Percentiles rank a stretch among this genome's conserved stretches.
These are phyloP conservation scores for Euphorbia tirucalli DNA, from an alignment of 345 rosid species.

Conservation along the genomic window DNA sequence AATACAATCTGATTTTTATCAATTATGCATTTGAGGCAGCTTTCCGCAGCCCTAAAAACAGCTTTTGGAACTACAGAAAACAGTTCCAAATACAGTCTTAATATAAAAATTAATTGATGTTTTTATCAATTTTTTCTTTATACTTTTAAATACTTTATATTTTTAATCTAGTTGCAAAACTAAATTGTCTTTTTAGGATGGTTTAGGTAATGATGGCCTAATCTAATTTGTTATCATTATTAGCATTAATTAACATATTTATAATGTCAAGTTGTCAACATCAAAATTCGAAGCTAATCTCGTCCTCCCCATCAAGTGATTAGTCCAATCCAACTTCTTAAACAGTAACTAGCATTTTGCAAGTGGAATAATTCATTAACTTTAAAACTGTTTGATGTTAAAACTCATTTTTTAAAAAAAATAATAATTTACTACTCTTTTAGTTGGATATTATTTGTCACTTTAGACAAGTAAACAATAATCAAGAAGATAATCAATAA, in stretches of 20 bases:
- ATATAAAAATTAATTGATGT: no score
- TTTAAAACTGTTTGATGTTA: constrained; percentile 29
- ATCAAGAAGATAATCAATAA: no score
- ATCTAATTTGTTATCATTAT: constrained; percentile 11
- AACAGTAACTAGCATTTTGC: constrained; percentile 25
- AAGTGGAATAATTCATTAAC: constrained; percentile 27
- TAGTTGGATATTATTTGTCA: no score
- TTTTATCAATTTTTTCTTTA: no score
- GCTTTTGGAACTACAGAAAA: no score
- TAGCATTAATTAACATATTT: background rate
- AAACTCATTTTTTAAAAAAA: background rate
- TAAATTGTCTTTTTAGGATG: constrained; percentile 9
- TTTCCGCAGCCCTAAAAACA: no score
- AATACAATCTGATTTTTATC: no score
- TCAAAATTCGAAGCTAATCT: constrained; percentile 22
- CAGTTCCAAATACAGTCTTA: no score
- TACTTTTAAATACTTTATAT: no score
- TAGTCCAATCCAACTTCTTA: constrained; percentile 15
- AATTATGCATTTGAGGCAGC: no score
- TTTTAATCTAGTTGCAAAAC: background rate
- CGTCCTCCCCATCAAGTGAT: background rate
- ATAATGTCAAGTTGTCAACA: background rate
- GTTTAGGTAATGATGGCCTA: constrained; percentile 24
- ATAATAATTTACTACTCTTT: no score
- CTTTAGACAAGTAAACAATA: no score